phyloP scores from a whole-genome alignment of 2,329 filamentous ascomycete genomes.

The Fonsecaea multimorphosa region DNA sequence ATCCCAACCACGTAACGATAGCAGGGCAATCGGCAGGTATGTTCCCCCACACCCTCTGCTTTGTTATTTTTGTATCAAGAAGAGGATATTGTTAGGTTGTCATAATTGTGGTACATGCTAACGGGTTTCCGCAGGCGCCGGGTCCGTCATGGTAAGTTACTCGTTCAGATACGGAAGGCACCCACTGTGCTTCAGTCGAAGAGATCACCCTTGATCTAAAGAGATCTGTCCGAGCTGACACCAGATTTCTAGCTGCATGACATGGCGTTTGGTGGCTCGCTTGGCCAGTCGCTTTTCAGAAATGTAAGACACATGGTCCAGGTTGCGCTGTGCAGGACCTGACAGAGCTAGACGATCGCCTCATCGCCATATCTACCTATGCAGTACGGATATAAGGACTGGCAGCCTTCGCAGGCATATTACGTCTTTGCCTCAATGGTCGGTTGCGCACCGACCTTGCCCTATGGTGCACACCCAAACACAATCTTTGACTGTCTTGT shows the following conservation, averaged over 20 bases:
- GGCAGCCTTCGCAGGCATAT: constrained; percentile 54
- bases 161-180: background rate
- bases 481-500: constrained; percentile 54
- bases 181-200: background rate
- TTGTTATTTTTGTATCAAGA: background rate
- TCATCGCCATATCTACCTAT: constrained; percentile 61
- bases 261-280: constrained; percentile 57
- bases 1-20: constrained; percentile 57
- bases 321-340: background rate
- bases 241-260: constrained; percentile 61
- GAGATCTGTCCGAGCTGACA: background rate
- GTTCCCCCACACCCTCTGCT: background rate
- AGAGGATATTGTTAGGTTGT: background rate
- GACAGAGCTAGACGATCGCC: constrained; percentile 43
- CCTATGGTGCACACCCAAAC: constrained; percentile 40
- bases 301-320: constrained; percentile 41
- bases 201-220: background rate
- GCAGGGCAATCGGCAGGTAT: constrained; percentile 58
- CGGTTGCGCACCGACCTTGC: constrained; percentile 47
- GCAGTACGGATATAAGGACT: constrained; percentile 59
- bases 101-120: background rate
- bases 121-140: constrained; percentile 42
- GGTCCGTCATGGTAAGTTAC: constrained; percentile 48
- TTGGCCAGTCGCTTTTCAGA: constrained; percentile 45
- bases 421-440: constrained; percentile 52